phyloP scores from a whole-genome alignment of 371 early-diverging fungal species.

The Actinomortierella ambigua region DNA sequence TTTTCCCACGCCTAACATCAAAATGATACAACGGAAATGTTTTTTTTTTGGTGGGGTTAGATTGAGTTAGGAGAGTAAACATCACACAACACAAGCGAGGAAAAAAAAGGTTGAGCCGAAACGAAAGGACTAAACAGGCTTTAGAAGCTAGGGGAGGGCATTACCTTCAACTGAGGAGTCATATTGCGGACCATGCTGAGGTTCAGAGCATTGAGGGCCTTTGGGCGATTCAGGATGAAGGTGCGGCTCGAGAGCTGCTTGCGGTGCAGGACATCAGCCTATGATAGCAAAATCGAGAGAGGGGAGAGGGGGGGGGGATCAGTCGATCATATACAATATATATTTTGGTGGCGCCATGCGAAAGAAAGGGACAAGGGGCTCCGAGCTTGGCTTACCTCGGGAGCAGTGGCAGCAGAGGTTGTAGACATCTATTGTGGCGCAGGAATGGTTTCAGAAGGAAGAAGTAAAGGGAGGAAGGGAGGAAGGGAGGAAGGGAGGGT shows the following conservation, averaged over 20 bases:
- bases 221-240: slow-evolving; percentile 88
- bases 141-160: neutral
- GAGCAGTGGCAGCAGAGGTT: slow-evolving; percentile 39
- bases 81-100: neutral
- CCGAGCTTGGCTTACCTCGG: slow-evolving; percentile 30
- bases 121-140: slow-evolving; percentile 1
- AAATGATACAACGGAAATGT: neutral
- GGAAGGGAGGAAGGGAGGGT: no score
- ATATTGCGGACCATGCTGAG: slow-evolving; percentile 87
- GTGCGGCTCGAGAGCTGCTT: slow-evolving; percentile 77
- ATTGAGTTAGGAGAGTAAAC: neutral
- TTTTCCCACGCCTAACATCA: slow-evolving; percentile 82
- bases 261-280: slow-evolving; percentile 67
- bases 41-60: neutral
- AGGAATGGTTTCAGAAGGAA: neutral
- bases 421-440: slow-evolving; percentile 47
- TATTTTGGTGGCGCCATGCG: neutral
- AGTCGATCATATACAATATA: neutral
- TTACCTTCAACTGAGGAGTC: slow-evolving; percentile 78
- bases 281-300: slow-evolving; percentile 1
- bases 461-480: no score
- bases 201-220: slow-evolving; percentile 88
- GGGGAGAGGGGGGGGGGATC: neutral
- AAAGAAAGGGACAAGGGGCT: neutral
- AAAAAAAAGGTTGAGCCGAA: neutral